phyloP scores from a whole-genome alignment of 2,329 filamentous ascomycete genomes.

The Aspergillus ochraceus region DNA sequence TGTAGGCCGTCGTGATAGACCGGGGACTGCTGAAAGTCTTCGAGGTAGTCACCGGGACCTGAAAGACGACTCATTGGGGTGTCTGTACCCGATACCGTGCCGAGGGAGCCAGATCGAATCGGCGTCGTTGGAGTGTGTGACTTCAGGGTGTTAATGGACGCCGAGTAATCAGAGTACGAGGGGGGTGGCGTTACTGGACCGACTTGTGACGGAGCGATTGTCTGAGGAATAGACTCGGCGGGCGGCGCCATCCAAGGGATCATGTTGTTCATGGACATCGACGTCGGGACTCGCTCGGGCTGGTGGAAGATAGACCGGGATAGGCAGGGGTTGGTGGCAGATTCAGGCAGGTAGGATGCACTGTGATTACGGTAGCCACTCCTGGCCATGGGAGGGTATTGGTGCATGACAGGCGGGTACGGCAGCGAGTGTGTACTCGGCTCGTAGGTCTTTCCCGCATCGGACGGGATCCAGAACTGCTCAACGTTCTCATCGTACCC shows the following conservation, averaged over 20 bases:
- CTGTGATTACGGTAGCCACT: conserved; percentile 35
- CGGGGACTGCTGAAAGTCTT: conserved; percentile 37
- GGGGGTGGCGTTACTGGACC: conserved; percentile 38
- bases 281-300: conserved; percentile 34
- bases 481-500: conserved; percentile 40
- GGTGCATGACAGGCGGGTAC: conserved; percentile 35
- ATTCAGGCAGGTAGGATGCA: conserved; percentile 37
- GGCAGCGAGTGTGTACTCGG: conserved; percentile 27
- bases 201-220: conserved; percentile 38
- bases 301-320: conserved; percentile 41
- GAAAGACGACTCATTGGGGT: conserved; percentile 38
- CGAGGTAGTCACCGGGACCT: conserved; percentile 34
- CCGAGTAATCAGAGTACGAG: conserved; percentile 39
- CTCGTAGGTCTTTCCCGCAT: conserved; percentile 38
- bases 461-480: conserved; percentile 38
- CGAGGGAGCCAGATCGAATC: conserved; percentile 35
- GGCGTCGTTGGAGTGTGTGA: conserved; percentile 39
- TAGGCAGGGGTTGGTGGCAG: conserved; percentile 39
- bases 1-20: conserved; percentile 32
- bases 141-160: conserved; percentile 34
- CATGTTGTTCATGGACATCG: conserved; percentile 40
- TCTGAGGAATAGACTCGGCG: conserved; percentile 35
- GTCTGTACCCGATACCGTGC: conserved; percentile 34
- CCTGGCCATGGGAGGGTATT: conserved; percentile 37
- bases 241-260: conserved; percentile 35